A percentile compares a stretch with the other conserved stretches of the same genome.
Conservation (phyloP, 495 filamentous ascomycete species). For the Annulohypoxylon stygium region DNA sequence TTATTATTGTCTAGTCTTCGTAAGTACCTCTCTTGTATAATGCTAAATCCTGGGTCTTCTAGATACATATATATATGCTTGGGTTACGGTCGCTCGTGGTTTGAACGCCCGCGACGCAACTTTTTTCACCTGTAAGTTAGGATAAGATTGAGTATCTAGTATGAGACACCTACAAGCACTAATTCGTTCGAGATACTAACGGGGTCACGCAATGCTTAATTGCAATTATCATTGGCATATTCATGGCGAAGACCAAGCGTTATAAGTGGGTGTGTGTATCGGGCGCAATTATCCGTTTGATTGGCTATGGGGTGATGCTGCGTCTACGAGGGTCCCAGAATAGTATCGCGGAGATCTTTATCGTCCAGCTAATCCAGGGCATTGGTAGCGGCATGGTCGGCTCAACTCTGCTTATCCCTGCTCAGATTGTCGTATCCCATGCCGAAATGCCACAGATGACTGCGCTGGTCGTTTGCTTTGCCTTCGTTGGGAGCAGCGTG, state of each 20-base stretch:
- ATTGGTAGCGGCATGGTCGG: constrained; percentile 63
- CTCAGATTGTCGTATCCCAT: constrained; percentile 62
- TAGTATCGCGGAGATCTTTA: constrained; percentile 59
- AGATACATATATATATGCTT: constrained; percentile 62
- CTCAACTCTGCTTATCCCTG: constrained; percentile 58
- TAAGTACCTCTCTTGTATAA: not conserved
- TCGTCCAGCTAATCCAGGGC: constrained; percentile 63
- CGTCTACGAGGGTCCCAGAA: constrained; percentile 62
- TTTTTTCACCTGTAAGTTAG: constrained; percentile 54
- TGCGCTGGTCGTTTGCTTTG: constrained; percentile 58
- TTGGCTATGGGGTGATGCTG: constrained; percentile 66
- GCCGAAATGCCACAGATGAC: constrained; percentile 63
- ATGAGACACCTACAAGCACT: not conserved
- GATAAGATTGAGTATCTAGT: not conserved
- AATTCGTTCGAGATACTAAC: constrained; percentile 51
- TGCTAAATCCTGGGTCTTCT: constrained; percentile 34
- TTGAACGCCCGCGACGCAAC: constrained; percentile 59
- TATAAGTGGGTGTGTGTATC: constrained; percentile 63
- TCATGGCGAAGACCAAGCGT: constrained; percentile 59
- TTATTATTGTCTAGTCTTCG: not conserved
- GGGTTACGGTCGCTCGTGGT: constrained; percentile 59
- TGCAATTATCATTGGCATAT: constrained; percentile 57
- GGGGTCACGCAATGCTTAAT: constrained; percentile 59
- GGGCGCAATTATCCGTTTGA: constrained; percentile 56
- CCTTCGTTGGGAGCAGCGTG: constrained; percentile 62